Base-by-base conservation (phyloP, 345 rosid genomes). In the Eucalyptus virginea region DNA sequence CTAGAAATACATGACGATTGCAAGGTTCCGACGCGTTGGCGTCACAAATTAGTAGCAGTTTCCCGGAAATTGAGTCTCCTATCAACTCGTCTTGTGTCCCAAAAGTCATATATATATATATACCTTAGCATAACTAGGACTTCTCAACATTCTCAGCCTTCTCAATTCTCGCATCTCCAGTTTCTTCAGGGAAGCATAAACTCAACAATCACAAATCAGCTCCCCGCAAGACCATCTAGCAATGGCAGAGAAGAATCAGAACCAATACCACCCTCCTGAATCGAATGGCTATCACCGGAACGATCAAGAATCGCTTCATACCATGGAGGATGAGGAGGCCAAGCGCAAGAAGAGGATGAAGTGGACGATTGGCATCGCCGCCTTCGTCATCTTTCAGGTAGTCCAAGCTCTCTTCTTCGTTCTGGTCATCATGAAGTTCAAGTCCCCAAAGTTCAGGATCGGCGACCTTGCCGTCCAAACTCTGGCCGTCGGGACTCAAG, bases 301-400 rank as follows among this genome's bases (percentile, higher is more conserved):
- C 72, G 88, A 90, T 48, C 88, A 49, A 34, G 91, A 83, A 47
- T 85, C 86, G 7, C 62, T 88, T 44, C 88, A 28, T 16, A 1
- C 42, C 42, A 21, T 50, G 88, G n/a, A 88, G 30, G 58, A 86
- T 17, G 86, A 88, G 62, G 91, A 90, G 88, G 86, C 80, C 21
- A 77, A 65, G 48, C 89, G 88, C 44, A 90, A 89, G 91, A 92
- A 90, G 88, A 77, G 93, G 86, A 88, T 51, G 52, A 92, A 89
- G 80, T 89, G 89, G 88, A 86, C 90, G 49, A 80, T 87, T 6
- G 88, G 88, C 87, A 80, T 89, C n/a, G 49, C 58, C 24, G 90
- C 89, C 42, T 92, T 92, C 19, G 34, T 89, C 34, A 81, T 92
- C 26, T 92, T 92, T 69, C 91, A 92, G 88, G 91, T 87, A 34